phyloP scores from a whole-genome alignment of 805 yeast species.

The Kockiozyma suomiensis region DNA sequence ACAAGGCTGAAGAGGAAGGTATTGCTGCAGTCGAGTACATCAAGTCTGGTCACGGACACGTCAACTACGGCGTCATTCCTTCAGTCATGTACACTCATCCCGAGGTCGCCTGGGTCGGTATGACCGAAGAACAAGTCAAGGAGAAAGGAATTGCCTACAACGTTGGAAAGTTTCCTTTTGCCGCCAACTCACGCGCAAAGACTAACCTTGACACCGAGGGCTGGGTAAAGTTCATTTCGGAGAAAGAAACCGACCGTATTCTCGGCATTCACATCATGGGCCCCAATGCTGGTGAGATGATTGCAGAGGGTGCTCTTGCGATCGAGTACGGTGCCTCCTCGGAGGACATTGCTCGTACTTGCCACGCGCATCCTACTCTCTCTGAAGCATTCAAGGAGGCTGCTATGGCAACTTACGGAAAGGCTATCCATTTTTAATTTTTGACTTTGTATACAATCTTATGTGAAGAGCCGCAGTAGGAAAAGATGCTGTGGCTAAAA shows the following conservation, averaged over 20 bases:
- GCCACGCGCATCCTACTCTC: slow-evolving; percentile 98
- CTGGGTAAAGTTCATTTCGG: slow-evolving; percentile 92
- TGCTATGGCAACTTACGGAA: slow-evolving; percentile 83
- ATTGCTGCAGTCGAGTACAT: slow-evolving; percentile 96
- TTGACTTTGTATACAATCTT: not conserved
- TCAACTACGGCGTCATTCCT: slow-evolving; percentile 96
- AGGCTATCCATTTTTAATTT: slow-evolving; percentile 80
- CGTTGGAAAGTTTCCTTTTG: slow-evolving; percentile 97
- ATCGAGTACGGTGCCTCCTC: slow-evolving; percentile 98
- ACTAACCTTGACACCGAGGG: slow-evolving; percentile 97
- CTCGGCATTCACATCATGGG: slow-evolving; percentile 97
- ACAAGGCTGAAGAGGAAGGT: slow-evolving; percentile 99
- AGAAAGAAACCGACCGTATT: slow-evolving; percentile 95
- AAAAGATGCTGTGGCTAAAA: no score
- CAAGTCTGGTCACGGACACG: slow-evolving; percentile 94
- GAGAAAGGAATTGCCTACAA: slow-evolving; percentile 88
- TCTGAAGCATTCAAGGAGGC: slow-evolving; percentile 99
- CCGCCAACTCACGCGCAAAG: slow-evolving; percentile 99
- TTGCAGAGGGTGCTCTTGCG: slow-evolving; percentile 97
- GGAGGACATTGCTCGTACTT: slow-evolving; percentile 95
- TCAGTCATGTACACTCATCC: slow-evolving; percentile 99
- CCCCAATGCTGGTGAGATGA: slow-evolving; percentile 99
- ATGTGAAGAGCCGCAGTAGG: no score
- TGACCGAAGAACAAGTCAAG: slow-evolving; percentile 91
- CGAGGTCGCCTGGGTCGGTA: slow-evolving; percentile 99